phyloP scores from a whole-genome alignment of 2,329 filamentous ascomycete species.

The Geoglossum cookeanum region DNA sequence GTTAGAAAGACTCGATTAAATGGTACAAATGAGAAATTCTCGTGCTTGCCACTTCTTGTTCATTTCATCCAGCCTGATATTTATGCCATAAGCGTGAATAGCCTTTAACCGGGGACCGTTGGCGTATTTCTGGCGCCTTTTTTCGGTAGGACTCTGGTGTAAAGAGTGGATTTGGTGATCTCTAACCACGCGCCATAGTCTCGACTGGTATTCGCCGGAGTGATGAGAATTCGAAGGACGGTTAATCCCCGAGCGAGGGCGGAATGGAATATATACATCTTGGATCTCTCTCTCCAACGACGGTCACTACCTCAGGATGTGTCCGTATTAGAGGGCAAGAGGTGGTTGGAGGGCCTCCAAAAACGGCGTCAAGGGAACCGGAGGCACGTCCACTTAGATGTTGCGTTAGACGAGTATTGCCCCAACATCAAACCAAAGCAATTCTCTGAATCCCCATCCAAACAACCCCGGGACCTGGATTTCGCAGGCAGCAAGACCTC shows the following conservation, averaged over 20 bases:
- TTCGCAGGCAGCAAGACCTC: not conserved
- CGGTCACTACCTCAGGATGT: no score
- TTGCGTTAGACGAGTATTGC: not conserved
- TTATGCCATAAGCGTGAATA: not conserved
- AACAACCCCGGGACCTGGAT: not conserved
- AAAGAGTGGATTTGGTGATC: not conserved
- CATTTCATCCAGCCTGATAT: not conserved
- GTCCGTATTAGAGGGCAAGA: no score
- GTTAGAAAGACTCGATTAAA: not conserved
- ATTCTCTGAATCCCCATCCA: not conserved
- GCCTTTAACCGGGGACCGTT: not conserved
- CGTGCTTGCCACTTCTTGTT: not conserved
- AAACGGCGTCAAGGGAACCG: no score
- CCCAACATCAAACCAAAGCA: not conserved
- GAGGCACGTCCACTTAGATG: no score
- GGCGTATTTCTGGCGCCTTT: not conserved
- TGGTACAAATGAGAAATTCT: not conserved
- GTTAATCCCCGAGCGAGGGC: not conserved
- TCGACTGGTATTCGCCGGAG: not conserved
- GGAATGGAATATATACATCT: not conserved
- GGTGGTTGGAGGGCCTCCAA: no score
- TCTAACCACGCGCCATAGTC: not conserved
- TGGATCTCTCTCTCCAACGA: not conserved
- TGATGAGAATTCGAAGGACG: not conserved
- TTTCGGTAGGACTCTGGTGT: not conserved